Evolutionary conservation across 1,284 basidiomycete genomes (phyloP), one percentile per base, ranked within the genome.

Genomic region (Ustilago shanxiensis): DNA sequence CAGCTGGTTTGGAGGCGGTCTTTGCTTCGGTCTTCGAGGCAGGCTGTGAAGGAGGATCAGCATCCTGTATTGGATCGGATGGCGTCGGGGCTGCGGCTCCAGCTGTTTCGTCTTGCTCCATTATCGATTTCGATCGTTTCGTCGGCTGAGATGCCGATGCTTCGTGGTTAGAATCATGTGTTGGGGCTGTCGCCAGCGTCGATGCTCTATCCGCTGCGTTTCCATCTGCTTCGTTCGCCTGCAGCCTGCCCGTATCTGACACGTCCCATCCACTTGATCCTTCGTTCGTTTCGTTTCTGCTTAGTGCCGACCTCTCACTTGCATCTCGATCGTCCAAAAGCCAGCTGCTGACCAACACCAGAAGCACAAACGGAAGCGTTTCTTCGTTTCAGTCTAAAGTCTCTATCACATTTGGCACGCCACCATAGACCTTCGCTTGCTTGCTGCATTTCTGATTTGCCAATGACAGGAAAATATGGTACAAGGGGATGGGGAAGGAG

Each of bases 281-380:
- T 31, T 29, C 29, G 24, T 49, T 14, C 44, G 41, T 29, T 51
- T 60, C 56, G 39, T 45, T 31, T 24, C 39, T 64, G 33, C 50
- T 35, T n/a, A 33, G 1, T 13, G 28, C 26, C 47, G 6, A 9
- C 11, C 37, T 24, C 26, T 54, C 47, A 44, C 29, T 41, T 44
- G 26, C n/a, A 47, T 68, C 68, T 41, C 65, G 60, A 39, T 76
- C 73, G 20, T 64, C 56, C 5, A 28, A 49, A 28, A 76, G 68
- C 73, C 73, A 76, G 20, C 61, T 54, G 18, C 72, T 66, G 28
- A 41, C 64, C 39, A 29, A 51, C 16, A n/a, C 31, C 31, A 31
- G 20, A 50, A 29, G 39, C 29, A 44, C 33, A 56, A 58, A 33
- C 53, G n/a, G 4, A 26, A 52, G 22, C 22, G 31, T 20, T 20